Evolutionary conservation across 768 basidiomycete species (phyloP).

Genomic region (Mycena rebaudengoi): DNA sequence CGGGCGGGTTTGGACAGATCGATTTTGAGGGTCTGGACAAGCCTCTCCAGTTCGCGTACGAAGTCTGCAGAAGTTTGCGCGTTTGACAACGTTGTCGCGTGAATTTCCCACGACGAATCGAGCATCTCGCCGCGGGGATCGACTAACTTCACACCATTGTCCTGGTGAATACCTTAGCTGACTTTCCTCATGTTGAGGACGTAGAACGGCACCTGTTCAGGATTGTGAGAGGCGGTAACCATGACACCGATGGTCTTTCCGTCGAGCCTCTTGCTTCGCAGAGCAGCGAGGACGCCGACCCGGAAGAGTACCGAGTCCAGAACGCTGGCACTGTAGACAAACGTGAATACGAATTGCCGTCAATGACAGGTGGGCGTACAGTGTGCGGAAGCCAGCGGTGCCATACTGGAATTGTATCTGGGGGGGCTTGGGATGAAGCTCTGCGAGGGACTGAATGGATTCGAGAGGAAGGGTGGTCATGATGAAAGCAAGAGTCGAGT

Average conservation of each 20-base stretch:
- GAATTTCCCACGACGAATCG: slow-evolving; percentile 88
- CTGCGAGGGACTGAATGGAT: slow-evolving; percentile 57
- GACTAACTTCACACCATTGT: slow-evolving; percentile 98
- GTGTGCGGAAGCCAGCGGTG: slow-evolving; percentile 92
- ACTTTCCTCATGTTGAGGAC: slow-evolving; percentile 11
- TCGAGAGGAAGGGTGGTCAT: slow-evolving; percentile 52
- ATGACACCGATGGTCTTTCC: slow-evolving; percentile 96
- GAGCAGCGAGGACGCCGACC: slow-evolving; percentile 87
- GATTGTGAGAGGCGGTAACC: slow-evolving; percentile 99
- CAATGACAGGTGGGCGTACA: slow-evolving; percentile 68
- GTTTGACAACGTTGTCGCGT: slow-evolving; percentile 90
- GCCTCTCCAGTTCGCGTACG: slow-evolving; percentile 63
- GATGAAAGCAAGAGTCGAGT: neutral
- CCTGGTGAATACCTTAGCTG: slow-evolving; percentile 59
- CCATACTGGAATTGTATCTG: slow-evolving; percentile 85
- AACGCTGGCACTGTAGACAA: slow-evolving; percentile 59
- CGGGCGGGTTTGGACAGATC: slow-evolving; percentile 80
- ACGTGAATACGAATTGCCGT: slow-evolving; percentile 13
- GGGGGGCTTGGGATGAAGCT: slow-evolving; percentile 77
- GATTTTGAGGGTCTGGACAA: slow-evolving; percentile 75
- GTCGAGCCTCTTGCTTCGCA: slow-evolving; percentile 91
- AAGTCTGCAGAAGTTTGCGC: slow-evolving; percentile 80
- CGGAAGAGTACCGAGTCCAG: slow-evolving; percentile 95
- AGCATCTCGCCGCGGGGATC: slow-evolving; percentile 99
- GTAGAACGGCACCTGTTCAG: slow-evolving; percentile 78